Base-by-base conservation (phyloP, 2,329 filamentous ascomycete genomes). In the Aspergillus sp. region DNA sequence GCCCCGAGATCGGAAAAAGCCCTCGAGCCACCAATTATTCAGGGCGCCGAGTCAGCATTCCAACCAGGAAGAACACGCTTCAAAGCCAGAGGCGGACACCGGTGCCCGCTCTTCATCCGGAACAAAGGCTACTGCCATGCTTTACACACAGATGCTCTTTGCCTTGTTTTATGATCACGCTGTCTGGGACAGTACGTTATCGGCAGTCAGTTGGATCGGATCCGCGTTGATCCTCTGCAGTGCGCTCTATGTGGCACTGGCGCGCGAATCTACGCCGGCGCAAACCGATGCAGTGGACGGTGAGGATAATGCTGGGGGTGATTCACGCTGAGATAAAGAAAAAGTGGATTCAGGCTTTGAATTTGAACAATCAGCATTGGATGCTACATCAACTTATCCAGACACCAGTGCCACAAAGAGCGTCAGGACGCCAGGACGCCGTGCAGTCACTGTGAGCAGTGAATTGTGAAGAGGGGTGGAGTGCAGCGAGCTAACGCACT, bases 111-210 rank as follows among this genome's bases (percentile, higher is more conserved):
- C 62, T 21, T 62, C 56, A 48, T 59, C 62, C 23, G 66, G 74
- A 9, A 79, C 77, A 1, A 79, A 84, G 19, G 86, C 85, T 2
- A 88, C 85, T 0, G 86, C 85, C 55, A 88, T 89, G 85, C 77
- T 87, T 0, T 90, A 90, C 67, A 86, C 82, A 46, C 86, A 89
- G 69, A 88, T 90, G 85, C 73, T 90, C 3, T 90, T 89, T 70
- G 87, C 87, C 2, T 71, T 90, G 11, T 76, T 79, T 3, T 86
- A 86, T 58, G 87, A 90, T 69, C 84, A 85, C 64, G 62, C 87
- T 11, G 76, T 90, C 15, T 90, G 86, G 76, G 83, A 84, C 3
- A 82, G 81, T 15, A 84, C 80, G 6, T 84, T 87, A 1, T 81
- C 81, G 8, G 69, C 77, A 19, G 73, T 84, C 63, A 87, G 84